Conservation (phyloP, 2,329 filamentous ascomycete genomes). For the Verticillium nubilum region DNA sequence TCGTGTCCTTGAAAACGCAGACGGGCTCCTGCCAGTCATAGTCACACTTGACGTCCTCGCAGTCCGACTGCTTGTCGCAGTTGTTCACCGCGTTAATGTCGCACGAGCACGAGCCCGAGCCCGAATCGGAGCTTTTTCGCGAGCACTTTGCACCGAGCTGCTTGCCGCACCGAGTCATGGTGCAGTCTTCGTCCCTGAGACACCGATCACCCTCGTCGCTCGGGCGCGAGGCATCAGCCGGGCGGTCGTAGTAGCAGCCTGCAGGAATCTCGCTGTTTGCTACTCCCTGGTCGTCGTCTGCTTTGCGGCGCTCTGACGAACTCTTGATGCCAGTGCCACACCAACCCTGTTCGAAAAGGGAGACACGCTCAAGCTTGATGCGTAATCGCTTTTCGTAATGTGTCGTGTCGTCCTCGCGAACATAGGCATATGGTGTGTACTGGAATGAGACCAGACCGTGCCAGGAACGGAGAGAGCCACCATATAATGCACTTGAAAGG, state of each 20-base stretch:
- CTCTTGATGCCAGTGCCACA: background rate
- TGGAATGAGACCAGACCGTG: constrained; percentile 6
- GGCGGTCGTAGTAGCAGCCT: background rate
- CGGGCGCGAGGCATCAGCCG: background rate
- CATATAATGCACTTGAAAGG: background rate
- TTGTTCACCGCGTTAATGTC: background rate
- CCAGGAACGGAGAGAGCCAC: background rate
- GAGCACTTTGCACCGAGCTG: background rate
- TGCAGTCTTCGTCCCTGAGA: background rate
- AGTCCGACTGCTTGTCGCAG: background rate
- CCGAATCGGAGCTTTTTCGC: background rate
- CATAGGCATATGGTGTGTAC: constrained; percentile 3
- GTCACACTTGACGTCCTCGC: background rate
- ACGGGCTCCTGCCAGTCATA: background rate
- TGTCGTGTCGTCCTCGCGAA: background rate
- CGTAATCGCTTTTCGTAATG: background rate
- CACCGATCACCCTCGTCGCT: background rate
- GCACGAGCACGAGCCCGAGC: background rate
- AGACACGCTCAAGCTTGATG: constrained; percentile 3
- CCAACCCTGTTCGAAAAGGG: constrained; percentile 21
- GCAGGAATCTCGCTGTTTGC: background rate
- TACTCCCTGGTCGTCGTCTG: background rate
- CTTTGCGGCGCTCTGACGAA: too few relatives aligned
- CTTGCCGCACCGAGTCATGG: background rate
- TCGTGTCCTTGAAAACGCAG: background rate